Percentiles rank a stretch among this genome's conserved stretches.
Evolutionary conservation across 108 stramenopile genomes (phyloP).

Genomic region (Mayamaea pseudoterrestris): DNA sequence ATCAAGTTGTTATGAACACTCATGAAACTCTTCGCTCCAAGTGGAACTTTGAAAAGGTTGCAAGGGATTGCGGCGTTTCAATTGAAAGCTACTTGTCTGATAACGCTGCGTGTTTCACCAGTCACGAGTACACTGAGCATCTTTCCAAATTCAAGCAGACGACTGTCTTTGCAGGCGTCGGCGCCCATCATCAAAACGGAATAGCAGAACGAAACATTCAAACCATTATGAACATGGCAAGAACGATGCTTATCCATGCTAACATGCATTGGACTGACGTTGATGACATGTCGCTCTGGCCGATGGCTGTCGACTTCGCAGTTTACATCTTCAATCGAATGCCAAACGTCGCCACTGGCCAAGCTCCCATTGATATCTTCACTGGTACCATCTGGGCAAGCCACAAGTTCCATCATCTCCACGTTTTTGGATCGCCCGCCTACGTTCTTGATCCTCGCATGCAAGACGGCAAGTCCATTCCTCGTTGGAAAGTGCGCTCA

Average conservation of each 20-base stretch:
- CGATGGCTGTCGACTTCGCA: constrained; percentile 27
- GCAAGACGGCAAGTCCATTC: constrained; percentile 19
- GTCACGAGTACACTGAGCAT: neutral
- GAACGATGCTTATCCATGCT: constrained; percentile 24
- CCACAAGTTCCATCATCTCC: constrained; percentile 1
- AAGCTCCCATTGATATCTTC: constrained; percentile 13
- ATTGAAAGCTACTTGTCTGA: constrained; percentile 1
- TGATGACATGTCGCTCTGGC: constrained; percentile 20
- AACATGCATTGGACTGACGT: constrained; percentile 22
- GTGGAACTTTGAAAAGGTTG: constrained; percentile 1
- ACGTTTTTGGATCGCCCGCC: constrained; percentile 24
- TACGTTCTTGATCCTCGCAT: constrained; percentile 14
- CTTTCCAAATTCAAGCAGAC: constrained; percentile 8
- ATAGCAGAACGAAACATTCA: constrained; percentile 24
- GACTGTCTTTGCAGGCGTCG: constrained; percentile 4
- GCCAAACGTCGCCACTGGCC: constrained; percentile 1
- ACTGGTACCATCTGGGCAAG: constrained; percentile 3
- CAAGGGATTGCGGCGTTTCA: constrained; percentile 1
- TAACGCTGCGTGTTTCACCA: constrained; percentile 11
- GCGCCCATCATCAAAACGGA: constrained; percentile 28
- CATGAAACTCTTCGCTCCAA: constrained; percentile 3
- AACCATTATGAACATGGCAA: constrained; percentile 14
- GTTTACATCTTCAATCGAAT: constrained; percentile 18
- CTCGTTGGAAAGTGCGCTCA: constrained; percentile 14
- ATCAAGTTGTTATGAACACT: constrained; percentile 5